Percentiles rank a stretch among this genome's conserved stretches.
Conservation (phyloP, 1,139 yeast species). For the Hanseniaspora uvarum region DNA sequence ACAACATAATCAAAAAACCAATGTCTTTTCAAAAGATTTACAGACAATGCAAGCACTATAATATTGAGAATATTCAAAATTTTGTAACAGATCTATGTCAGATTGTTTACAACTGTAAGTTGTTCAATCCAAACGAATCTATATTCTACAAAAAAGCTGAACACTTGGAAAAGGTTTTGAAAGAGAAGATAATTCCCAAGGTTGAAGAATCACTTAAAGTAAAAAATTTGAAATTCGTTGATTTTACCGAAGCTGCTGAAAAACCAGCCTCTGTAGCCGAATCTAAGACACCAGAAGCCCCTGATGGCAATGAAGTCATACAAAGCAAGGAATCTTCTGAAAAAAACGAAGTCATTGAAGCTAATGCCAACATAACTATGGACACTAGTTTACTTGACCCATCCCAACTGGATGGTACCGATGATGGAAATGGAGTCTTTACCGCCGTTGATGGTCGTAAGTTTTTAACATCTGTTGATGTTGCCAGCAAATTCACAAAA, state of each 20-base stretch:
- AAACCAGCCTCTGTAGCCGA: slow-evolving; percentile 20
- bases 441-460: slow-evolving; percentile 5
- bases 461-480: slow-evolving; percentile 9
- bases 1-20: slow-evolving; percentile 55
- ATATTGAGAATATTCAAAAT: slow-evolving; percentile 41
- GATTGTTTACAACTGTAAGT: slow-evolving; percentile 81
- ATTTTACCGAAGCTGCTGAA: slow-evolving; percentile 36
- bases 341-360: background rate
- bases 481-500: slow-evolving; percentile 5
- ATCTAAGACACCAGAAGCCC: background rate
- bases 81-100: slow-evolving; percentile 71
- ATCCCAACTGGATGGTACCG: slow-evolving; percentile 3
- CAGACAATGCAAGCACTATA: slow-evolving; percentile 42
- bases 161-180: slow-evolving; percentile 40
- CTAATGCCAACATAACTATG: background rate
- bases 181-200: slow-evolving; percentile 30
- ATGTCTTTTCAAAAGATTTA: slow-evolving; percentile 63
- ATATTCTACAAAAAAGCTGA: slow-evolving; percentile 59
- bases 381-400: background rate
- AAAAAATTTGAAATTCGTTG: slow-evolving; percentile 41
- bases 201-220: background rate
- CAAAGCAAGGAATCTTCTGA: background rate
- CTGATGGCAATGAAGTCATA: background rate
- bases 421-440: slow-evolving; percentile 11
- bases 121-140: slow-evolving; percentile 64